Percentiles rank a stretch among this genome's conserved stretches.
These are phyloP conservation scores for Protomyces gravidus DNA, from an alignment of 1,139 yeast genomes.

Conservation along the genomic window DNA sequence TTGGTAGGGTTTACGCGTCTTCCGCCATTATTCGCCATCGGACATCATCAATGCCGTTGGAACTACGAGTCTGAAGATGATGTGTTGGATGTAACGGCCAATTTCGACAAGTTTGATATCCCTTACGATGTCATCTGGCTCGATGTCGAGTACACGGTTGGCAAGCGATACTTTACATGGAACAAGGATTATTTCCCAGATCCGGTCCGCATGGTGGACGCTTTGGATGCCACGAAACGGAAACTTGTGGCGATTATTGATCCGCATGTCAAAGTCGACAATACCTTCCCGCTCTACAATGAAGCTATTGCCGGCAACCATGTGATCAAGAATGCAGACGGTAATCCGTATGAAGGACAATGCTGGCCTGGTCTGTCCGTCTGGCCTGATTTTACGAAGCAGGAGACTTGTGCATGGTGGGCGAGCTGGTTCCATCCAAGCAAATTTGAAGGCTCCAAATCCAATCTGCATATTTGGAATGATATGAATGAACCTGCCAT, in stretches of 20 bases:
- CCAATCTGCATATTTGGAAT: conserved; percentile 83
- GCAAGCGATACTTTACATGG: conserved; percentile 91
- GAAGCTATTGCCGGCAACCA: conserved; percentile 45
- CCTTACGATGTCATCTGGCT: conserved; percentile 95
- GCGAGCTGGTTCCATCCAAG: conserved; percentile 42
- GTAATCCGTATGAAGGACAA: conserved; percentile 65
- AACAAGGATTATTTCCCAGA: conserved; percentile 66
- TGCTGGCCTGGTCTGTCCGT: conserved; percentile 98
- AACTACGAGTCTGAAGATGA: conserved; percentile 86
- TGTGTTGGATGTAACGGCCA: conserved; percentile 61
- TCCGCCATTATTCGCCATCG: conserved; percentile 79
- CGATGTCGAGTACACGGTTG: conserved; percentile 85
- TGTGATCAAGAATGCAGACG: conserved; percentile 48
- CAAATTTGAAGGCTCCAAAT: conserved; percentile 46
- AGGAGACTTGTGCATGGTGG: conserved; percentile 63
- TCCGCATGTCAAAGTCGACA: conserved; percentile 70
- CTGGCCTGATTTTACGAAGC: conserved; percentile 84
- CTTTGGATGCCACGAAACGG: conserved; percentile 67
- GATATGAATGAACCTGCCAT: conserved; percentile 98
- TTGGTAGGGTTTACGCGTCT: conserved; percentile 71
- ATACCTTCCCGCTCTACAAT: conserved; percentile 62
- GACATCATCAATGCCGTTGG: conserved; percentile 97
- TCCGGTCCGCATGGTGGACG: conserved; percentile 61
- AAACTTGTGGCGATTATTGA: conserved; percentile 81
- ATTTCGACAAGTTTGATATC: conserved; percentile 67